Evolutionary conservation across 2,329 filamentous ascomycete species (phyloP).

Genomic region (Ophiostoma pallidulum): DNA sequence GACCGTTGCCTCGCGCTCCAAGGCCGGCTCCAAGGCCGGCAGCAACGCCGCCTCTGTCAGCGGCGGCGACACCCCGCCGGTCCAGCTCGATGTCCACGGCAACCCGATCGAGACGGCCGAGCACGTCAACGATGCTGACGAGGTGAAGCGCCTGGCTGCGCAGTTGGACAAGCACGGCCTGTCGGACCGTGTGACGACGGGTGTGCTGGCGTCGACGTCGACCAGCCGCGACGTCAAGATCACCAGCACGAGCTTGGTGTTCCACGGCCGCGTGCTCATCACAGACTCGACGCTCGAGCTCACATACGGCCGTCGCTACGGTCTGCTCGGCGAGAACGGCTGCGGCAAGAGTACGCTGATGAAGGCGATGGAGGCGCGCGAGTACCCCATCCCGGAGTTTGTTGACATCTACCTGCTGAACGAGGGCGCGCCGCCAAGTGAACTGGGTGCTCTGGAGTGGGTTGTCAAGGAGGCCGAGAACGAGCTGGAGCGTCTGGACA

Average conservation of each 20-base stretch:
- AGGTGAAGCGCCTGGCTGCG: conserved; percentile 76
- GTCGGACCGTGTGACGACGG: conserved; percentile 95
- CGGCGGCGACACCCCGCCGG: conserved; percentile 52
- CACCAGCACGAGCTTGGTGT: conserved; percentile 83
- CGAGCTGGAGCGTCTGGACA: conserved; percentile 85
- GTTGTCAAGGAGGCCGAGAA: conserved; percentile 90
- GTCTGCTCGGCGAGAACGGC: conserved; percentile 94
- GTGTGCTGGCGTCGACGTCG: conserved; percentile 78
- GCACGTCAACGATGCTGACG: conserved; percentile 60
- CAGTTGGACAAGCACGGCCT: conserved; percentile 96
- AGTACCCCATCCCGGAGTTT: conserved; percentile 92
- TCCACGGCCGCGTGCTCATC: conserved; percentile 95
- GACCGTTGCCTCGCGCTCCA: conserved; percentile 56
- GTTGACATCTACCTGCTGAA: conserved; percentile 98
- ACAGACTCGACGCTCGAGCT: conserved; percentile 90
- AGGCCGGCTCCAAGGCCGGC: conserved; percentile 55
- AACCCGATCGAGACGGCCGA: conserved; percentile 38
- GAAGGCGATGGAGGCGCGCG: conserved; percentile 86
- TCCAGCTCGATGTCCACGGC: conserved; percentile 55
- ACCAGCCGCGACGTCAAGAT: conserved; percentile 95
- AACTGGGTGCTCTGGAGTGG: conserved; percentile 91
- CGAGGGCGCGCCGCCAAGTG: conserved; percentile 83
- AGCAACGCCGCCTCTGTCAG: conserved; percentile 58
- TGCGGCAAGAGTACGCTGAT: conserved; percentile 98
- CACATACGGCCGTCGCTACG: conserved; percentile 86